Percentiles rank a stretch among this genome's conserved stretches.
phyloP scores from a whole-genome alignment of 345 rosid genomes.

The Cardamine chenopodiifolia region DNA sequence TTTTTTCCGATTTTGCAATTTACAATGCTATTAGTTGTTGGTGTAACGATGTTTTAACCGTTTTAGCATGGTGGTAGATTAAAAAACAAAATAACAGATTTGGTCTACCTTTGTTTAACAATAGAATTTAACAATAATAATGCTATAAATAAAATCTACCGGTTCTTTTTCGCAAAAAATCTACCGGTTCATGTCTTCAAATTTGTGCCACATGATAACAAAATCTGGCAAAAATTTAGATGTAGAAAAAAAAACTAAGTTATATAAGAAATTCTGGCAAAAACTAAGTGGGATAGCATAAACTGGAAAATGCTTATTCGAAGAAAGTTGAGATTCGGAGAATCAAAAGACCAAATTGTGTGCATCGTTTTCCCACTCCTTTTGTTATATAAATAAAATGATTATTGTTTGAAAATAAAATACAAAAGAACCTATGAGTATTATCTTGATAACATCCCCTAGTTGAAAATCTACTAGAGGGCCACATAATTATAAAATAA shows the following conservation, averaged over 20 bases:
- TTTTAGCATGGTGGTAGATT: background rate
- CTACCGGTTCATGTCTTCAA: background rate
- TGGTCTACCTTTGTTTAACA: background rate
- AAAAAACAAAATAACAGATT: background rate
- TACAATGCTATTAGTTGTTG: background rate
- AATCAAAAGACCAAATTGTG: constrained; percentile 36
- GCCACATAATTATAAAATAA: constrained; percentile 20
- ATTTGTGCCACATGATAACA: background rate
- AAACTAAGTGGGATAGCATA: constrained; percentile 37
- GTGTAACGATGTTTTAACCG: background rate
- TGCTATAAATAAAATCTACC: constrained; percentile 1
- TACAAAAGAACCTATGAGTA: constrained; percentile 20
- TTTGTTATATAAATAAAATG: constrained; percentile 16
- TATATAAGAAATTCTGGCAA: too few relatives aligned
- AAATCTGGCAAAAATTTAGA: background rate
- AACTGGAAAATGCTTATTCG: constrained; percentile 32
- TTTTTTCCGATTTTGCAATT: too few relatives aligned
- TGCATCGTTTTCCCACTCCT: constrained; percentile 24
- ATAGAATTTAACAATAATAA: background rate
- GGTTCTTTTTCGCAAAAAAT: too few relatives aligned
- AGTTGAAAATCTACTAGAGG: constrained; percentile 26
- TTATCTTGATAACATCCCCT: constrained; percentile 28
- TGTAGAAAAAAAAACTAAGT: background rate
- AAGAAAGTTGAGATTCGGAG: constrained; percentile 39
- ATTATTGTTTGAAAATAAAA: background rate